Base-by-base conservation (phyloP, 2,329 filamentous ascomycete species). In the Colletotrichum melonis region DNA sequence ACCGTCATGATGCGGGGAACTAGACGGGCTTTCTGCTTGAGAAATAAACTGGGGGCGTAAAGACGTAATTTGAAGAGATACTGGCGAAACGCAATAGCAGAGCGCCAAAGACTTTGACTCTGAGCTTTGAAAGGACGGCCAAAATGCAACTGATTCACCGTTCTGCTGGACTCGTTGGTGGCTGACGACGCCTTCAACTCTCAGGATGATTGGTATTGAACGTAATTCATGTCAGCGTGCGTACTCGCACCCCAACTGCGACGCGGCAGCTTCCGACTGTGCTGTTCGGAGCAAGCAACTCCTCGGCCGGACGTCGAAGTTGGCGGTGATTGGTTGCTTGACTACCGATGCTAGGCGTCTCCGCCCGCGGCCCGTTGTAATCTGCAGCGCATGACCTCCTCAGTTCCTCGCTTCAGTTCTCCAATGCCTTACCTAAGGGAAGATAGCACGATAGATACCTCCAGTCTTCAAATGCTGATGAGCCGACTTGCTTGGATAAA, bases 1-100 rank as follows among this genome's bases (percentile, higher is more conserved):
- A 69, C 24, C 24, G 67, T 35, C 75, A 75, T 76, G 73, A 56
- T 73, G 67, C 49, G 56, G 28, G 63, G 57, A 32, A 66, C 19
- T 6, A 14, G 19, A 11, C 19, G 30, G 19, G 1, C 30, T 22
- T 16, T n/a, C 16, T 7, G 16, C 6, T 28, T 63, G 32, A 28
- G 24, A 22, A 46, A 49, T 42, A n/a, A 49, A 49, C 3, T 8
- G 19, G 42, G 14, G 12, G 19, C 19, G 16, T 2, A n/a, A 49
- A n/a, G 42, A 49, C 11, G 19, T n/a, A 9, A 49, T 8, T 49
- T 8, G 8, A n/a, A 9, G 42, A 49, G 19, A 49, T n/a, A 2
- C 7, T 49, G 19, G 38, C 38, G 5, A 42, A 16, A 42, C 9
- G 1, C 16, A n/a, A n/a, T n/a, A 9, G 19, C 19, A n/a, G 19